These are phyloP conservation scores for Lecanicillium sp. DNA, from an alignment of 2,329 filamentous ascomycete genomes.

Conservation along the genomic window DNA sequence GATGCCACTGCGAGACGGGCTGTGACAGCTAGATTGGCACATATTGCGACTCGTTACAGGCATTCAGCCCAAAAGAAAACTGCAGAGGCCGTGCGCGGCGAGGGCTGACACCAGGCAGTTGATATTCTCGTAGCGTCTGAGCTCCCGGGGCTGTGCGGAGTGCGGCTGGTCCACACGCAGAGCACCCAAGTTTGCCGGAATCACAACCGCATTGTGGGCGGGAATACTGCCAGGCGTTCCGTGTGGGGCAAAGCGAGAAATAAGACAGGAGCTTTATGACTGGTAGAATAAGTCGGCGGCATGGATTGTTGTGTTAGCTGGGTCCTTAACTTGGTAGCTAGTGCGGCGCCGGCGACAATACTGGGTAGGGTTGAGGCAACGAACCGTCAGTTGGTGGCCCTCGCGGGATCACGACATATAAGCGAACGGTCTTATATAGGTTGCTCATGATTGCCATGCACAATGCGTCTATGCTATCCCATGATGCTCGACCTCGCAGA, in stretches of 20 bases:
- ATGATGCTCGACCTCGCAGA: slow-evolving; percentile 2
- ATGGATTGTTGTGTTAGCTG: too few relatives aligned
- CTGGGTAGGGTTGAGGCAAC: too few relatives aligned
- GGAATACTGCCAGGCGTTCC: slow-evolving; percentile 12
- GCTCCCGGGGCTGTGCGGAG: slow-evolving; percentile 6
- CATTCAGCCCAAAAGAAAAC: slow-evolving; percentile 6
- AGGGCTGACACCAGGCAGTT: slow-evolving; percentile 4
- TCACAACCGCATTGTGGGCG: slow-evolving; percentile 10
- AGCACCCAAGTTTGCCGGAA: slow-evolving; percentile 3
- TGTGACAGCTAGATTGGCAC: slow-evolving; percentile 7
- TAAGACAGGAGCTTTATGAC: not conserved
- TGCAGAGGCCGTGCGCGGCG: slow-evolving; percentile 6
- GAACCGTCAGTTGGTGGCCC: too few relatives aligned
- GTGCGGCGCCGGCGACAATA: too few relatives aligned
- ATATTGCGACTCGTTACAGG: slow-evolving; percentile 10
- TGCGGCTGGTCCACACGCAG: slow-evolving; percentile 3
- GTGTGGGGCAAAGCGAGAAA: slow-evolving; percentile 7
- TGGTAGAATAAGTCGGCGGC: too few relatives aligned
- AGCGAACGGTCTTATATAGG: not conserved
- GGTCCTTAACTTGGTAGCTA: too few relatives aligned
- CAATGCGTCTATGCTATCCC: not conserved
- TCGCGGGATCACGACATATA: too few relatives aligned
- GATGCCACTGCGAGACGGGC: slow-evolving; percentile 2
- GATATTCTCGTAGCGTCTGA: slow-evolving; percentile 5
- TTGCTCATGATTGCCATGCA: not conserved